Percentiles rank a stretch among this genome's conserved stretches.
Evolutionary conservation across 2,329 filamentous ascomycete genomes (phyloP).

Genomic region (Phaeosphaeria sp.): DNA sequence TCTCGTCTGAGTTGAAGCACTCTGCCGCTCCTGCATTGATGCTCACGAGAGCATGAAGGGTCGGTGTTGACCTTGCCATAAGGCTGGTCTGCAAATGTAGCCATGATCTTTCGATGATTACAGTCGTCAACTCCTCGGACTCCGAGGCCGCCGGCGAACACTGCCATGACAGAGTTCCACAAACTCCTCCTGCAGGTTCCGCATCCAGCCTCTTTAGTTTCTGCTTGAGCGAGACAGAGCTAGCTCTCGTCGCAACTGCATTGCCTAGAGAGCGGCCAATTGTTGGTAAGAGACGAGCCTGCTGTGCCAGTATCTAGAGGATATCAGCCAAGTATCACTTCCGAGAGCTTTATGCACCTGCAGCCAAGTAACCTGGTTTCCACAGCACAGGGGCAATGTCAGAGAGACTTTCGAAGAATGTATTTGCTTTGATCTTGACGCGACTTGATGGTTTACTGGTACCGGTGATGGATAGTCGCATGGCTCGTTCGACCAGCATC

Average conservation of each 20-base stretch:
- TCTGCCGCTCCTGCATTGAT: background rate
- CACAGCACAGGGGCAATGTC: constrained; percentile 50
- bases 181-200: background rate
- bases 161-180: background rate
- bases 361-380: constrained; percentile 45
- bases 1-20: constrained; percentile 10
- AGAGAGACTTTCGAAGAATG: constrained; percentile 42
- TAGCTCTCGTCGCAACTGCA: constrained; percentile 5
- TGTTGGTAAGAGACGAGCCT: constrained; percentile 47
- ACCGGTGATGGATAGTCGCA: constrained; percentile 45
- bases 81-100: constrained; percentile 8
- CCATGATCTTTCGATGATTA: constrained; percentile 12
- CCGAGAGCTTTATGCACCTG: constrained; percentile 13
- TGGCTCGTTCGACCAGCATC: constrained; percentile 41
- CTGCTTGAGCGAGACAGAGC: constrained; percentile 20
- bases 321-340: constrained; percentile 10
- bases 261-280: constrained; percentile 44
- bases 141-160: background rate
- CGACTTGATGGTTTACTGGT: constrained; percentile 25
- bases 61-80: background rate
- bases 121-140: background rate
- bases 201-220: constrained; percentile 18
- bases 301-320: constrained; percentile 36
- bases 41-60: constrained; percentile 9
- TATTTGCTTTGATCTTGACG: constrained; percentile 40